Evolutionary conservation across 768 basidiomycete genomes (phyloP).

Genomic region (Basidioascus undulatus): DNA sequence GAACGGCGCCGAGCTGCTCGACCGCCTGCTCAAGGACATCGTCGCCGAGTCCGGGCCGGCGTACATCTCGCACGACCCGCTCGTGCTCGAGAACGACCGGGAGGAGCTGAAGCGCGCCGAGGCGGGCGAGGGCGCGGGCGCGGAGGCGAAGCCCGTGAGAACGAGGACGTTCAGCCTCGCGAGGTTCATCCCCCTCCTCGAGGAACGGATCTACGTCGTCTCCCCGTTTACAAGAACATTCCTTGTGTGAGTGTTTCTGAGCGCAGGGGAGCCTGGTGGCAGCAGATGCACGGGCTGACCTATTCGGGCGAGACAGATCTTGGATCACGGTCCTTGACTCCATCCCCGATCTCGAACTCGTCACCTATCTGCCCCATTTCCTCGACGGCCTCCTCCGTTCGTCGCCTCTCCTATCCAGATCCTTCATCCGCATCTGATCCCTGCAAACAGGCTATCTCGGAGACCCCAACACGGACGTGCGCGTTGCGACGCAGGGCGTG

Average conservation of each 20-base stretch:
- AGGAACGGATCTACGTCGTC: conserved; percentile 80
- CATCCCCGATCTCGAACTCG: conserved; percentile 83
- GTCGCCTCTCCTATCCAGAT: conserved; percentile 6
- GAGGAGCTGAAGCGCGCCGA: conserved; percentile 25
- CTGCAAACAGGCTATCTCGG: conserved; percentile 63
- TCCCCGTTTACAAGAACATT: conserved; percentile 89
- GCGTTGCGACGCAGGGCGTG: conserved; percentile 66
- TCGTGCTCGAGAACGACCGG: conserved; percentile 33
- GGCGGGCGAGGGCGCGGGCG: conserved; percentile 22
- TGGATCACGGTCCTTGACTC: conserved; percentile 94
- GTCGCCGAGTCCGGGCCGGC: conserved; percentile 89
- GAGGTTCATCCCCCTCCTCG: conserved; percentile 77
- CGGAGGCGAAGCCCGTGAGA: conserved; percentile 25
- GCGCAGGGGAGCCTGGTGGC: no score
- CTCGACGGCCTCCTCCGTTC: conserved; percentile 72
- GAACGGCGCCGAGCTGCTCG: conserved; percentile 90
- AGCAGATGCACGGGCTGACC: no score
- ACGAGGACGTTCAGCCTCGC: conserved; percentile 75
- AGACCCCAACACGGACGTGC: conserved; percentile 81
- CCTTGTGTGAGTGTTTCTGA: no score
- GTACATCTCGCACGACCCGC: conserved; percentile 58
- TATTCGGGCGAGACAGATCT: no score
- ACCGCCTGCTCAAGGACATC: conserved; percentile 90
- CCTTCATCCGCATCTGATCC: not conserved
- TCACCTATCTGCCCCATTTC: conserved; percentile 83